Evolutionary conservation across 176 grass and related monocot genomes (phyloP), one percentile per base, ranked within the genome.

Genomic region (Luzula sylvatica): DNA sequence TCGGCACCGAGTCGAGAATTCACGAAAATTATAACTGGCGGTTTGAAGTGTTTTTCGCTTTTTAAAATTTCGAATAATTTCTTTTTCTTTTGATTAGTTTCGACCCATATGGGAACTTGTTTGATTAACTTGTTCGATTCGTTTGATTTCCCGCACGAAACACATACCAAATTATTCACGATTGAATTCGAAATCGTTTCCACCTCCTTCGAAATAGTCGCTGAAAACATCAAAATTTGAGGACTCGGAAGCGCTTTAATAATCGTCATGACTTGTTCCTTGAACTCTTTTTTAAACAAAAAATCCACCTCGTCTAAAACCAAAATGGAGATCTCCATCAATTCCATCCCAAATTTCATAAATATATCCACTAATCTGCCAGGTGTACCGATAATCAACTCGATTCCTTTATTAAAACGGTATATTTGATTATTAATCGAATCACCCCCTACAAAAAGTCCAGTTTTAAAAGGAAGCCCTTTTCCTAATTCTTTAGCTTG

Each of bases 281-380:
- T 73, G 43, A 90, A 90, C 52, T 68, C 85, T 69, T 72, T 86
- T 46, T 98, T 71, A 55, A 90, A 29, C 55, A 80, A 73, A 56
- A 77, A 83, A 72, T 90, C 85, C 14, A 90, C 92, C 55, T 98
- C 85, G 57, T 90, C 81, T 71, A 98, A 79, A 73, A 98, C 81
- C 51, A 90, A 81, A 58, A 83, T 26, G 72, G 68, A 74, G 67
- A 90, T 65, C 50, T 86, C 61, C 7, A 18, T 55, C 58, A 90
- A 72, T 14, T 87, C 68, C 46, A 79, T 47, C 52, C 66, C 71
- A 68, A 89, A 72, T 72, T 90, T 90, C 65, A 66, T 72, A 39
- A 90, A 79, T 72, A 98, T 71, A 73, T 90, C 92, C 56, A 98
- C 69, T 61, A 98, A 55, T 42, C 92, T 88, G 46, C 92, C 92